Conservation (phyloP, 768 basidiomycete species). For the Tylopilus cervinicoccineus region DNA sequence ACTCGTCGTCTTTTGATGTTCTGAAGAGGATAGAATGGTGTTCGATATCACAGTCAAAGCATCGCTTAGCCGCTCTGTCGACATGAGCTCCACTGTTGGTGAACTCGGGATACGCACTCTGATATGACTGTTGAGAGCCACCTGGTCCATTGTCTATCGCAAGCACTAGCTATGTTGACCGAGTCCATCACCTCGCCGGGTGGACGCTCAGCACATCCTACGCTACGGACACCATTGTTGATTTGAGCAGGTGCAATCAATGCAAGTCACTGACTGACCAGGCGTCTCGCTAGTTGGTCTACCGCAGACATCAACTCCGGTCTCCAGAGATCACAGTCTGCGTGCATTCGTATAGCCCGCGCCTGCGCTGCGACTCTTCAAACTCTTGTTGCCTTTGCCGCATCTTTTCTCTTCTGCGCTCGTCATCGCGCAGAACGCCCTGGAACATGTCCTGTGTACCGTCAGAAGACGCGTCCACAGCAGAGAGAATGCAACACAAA, state of each 20-base stretch:
- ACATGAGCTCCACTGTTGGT: constrained; percentile 10
- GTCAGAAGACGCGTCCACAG: constrained; percentile 7
- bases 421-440: constrained; percentile 88
- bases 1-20: not conserved
- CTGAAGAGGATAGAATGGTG: not conserved
- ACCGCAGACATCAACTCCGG: constrained; percentile 2
- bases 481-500: constrained; percentile 25
- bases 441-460: constrained; percentile 76
- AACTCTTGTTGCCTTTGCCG: constrained; percentile 59
- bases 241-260: not conserved
- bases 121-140: not conserved
- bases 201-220: not conserved
- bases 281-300: not conserved
- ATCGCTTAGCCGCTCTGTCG: not conserved
- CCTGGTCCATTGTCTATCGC: constrained; percentile 1
- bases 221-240: too few relatives aligned
- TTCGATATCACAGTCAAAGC: not conserved
- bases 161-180: not conserved
- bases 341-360: constrained; percentile 60
- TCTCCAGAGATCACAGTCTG: constrained; percentile 31
- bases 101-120: constrained; percentile 15
- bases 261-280: constrained; percentile 2
- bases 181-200: not conserved
- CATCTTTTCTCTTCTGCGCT: constrained; percentile 70
- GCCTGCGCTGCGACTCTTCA: constrained; percentile 56